Conservation (phyloP, 495 filamentous ascomycete genomes). For the Delitschia confertaspora region DNA sequence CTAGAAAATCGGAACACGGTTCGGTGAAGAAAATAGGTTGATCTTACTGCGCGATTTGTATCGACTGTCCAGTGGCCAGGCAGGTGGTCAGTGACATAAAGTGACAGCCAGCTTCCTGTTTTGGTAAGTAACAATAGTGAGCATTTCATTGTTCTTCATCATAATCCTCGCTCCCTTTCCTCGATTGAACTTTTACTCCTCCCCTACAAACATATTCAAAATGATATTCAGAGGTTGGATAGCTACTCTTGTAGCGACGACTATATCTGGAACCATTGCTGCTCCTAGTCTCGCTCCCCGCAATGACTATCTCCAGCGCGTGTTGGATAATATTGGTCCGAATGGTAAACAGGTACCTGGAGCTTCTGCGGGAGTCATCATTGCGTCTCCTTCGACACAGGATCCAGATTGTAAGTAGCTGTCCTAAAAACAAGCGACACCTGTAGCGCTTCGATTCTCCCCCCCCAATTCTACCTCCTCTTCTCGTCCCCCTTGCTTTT, state of each 20-base stretch:
- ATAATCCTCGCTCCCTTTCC: neutral
- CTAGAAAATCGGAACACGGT: no score
- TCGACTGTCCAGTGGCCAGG: no score
- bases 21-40: no score
- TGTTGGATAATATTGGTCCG: constrained; percentile 20
- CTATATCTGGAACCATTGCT: neutral
- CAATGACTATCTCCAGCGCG: constrained; percentile 5
- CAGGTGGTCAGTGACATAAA: no score
- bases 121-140: no score
- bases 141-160: neutral
- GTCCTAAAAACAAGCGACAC: no score
- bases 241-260: no score
- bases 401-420: constrained; percentile 24
- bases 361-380: constrained; percentile 10
- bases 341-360: constrained; percentile 17
- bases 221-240: neutral
- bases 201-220: neutral
- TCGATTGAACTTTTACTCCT: neutral
- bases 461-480: neutral
- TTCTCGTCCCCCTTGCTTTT: neutral
- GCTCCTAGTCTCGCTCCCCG: no score
- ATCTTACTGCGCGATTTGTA: no score
- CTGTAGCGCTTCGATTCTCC: no score
- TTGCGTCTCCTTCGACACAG: constrained; percentile 12
- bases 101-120: no score